Evolutionary conservation across 352 stramenopile genomes (phyloP), one percentile per base, ranked within the genome.

Genomic region (Peronosclerospora sorghi): DNA sequence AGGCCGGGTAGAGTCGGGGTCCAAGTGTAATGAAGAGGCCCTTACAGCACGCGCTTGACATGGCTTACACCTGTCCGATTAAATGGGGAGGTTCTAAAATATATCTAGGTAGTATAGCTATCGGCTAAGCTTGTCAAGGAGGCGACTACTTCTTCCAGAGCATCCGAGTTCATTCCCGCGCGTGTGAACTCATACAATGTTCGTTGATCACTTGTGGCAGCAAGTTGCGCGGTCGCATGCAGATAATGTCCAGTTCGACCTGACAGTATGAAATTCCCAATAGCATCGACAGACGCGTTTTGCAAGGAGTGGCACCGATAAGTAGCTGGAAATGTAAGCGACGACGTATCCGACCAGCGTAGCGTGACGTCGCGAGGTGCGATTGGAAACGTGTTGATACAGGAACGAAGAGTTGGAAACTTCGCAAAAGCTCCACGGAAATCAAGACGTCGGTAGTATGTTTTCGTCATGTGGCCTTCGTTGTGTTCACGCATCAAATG

Each of bases 181-280:
- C 73, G 60, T 9, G 65, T 80, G 37, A 82, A 91, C 49, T 91
- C 75, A 50, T 80, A 83, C 23, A 85, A 43, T 5, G 84, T 68
- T 21, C 79, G 72, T 17, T 67, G 71, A 50, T 88, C 70, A 14
- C 40, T 71, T 24, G 42, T 56, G 26, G 56, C 45, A 6, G 64
- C 58, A 17, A 51, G 57, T 21, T 57, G 54, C 21, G 61, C 67
- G 19, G 83, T 43, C 15, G 49, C 32, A 2, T 20, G 43, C n/a
- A 91, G 42, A 32, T 79, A 88, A 5, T 51, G 24, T 10, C 68
- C 71, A 9, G 73, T 54, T 18, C 41, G 34, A 20, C 49, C 66
- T 35, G 69, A 73, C 7, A 73, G 49, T 17, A 62, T 40, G 28
- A 91, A 38, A 37, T 79, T 56, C 9, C 65, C 68, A 26, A 80